Percentiles rank a stretch among this genome's conserved stretches.
These are phyloP conservation scores for Venturia pyrina DNA, from an alignment of 2,329 filamentous ascomycete genomes.

Conservation along the genomic window DNA sequence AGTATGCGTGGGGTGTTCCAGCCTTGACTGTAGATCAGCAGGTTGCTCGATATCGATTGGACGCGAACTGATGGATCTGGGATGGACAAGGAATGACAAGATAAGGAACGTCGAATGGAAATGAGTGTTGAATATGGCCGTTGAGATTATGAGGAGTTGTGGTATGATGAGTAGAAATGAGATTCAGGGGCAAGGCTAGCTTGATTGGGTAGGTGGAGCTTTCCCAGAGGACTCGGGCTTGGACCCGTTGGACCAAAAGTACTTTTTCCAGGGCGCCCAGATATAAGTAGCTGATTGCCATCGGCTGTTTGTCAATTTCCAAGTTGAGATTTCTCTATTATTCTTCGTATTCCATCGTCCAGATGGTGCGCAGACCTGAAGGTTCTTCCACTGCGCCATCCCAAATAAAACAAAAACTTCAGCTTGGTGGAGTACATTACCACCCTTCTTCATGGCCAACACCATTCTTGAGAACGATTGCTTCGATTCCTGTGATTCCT, in stretches of 20 bases:
- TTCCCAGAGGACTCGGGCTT: neutral
- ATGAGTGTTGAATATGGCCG: neutral
- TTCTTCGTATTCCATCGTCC: no score
- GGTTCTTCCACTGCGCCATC: no score
- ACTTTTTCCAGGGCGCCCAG: neutral
- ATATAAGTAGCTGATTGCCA: neutral
- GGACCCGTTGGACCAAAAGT: neutral
- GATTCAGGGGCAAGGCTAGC: neutral
- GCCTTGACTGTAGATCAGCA: neutral
- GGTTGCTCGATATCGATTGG: neutral
- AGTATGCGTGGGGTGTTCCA: neutral
- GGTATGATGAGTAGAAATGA: neutral
- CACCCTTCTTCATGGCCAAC: no score
- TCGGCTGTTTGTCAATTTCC: no score
- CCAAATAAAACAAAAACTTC: no score
- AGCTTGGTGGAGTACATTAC: no score
- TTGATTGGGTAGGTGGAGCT: neutral
- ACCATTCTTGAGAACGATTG: no score
- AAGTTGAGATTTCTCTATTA: no score
- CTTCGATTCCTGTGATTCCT: no score
- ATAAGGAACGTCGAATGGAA: neutral
- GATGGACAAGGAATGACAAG: neutral
- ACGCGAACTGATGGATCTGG: neutral
- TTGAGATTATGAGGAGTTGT: neutral
- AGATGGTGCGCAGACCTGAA: no score